Percentiles rank a stretch among this genome's conserved stretches.
Conservation (phyloP, 805 yeast species). For the Wickerhamomyces silvicola region DNA sequence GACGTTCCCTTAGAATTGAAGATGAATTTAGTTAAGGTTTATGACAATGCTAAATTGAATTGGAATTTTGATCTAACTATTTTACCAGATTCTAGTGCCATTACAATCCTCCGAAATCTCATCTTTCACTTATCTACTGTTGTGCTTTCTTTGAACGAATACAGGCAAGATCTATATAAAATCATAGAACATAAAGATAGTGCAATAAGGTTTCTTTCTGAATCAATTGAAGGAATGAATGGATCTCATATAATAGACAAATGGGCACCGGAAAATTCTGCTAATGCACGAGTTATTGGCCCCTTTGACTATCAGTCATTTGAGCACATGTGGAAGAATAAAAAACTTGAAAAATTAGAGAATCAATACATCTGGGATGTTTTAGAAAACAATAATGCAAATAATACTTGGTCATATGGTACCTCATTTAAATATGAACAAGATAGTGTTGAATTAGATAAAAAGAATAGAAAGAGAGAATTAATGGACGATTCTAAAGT, state of each 20-base stretch:
- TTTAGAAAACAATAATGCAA: conserved; percentile 6
- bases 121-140: conserved; percentile 18
- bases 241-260: conserved; percentile 18
- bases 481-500: not conserved
- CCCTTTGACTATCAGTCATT: conserved; percentile 12
- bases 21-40: conserved; percentile 8
- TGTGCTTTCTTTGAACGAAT: conserved; percentile 14
- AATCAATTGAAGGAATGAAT: conserved; percentile 20
- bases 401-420: conserved; percentile 11
- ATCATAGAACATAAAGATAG: conserved; percentile 25
- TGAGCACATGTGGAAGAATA: conserved; percentile 15
- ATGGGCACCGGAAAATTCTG: conserved; percentile 29
- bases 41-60: conserved; percentile 6
- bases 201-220: conserved; percentile 24
- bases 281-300: conserved; percentile 18
- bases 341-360: conserved; percentile 5
- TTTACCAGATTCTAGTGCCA: conserved; percentile 17
- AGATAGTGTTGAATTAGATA: not conserved
- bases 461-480: not conserved
- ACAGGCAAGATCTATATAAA: conserved; percentile 12
- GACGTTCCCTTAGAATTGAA: conserved; percentile 15
- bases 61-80: conserved; percentile 19
- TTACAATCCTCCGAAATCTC: conserved; percentile 15
- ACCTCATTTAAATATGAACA: conserved; percentile 7
- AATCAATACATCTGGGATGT: conserved; percentile 19